Evolutionary conservation across 495 filamentous ascomycete species (phyloP).

Genomic region (Tetracladium marchalianum): DNA sequence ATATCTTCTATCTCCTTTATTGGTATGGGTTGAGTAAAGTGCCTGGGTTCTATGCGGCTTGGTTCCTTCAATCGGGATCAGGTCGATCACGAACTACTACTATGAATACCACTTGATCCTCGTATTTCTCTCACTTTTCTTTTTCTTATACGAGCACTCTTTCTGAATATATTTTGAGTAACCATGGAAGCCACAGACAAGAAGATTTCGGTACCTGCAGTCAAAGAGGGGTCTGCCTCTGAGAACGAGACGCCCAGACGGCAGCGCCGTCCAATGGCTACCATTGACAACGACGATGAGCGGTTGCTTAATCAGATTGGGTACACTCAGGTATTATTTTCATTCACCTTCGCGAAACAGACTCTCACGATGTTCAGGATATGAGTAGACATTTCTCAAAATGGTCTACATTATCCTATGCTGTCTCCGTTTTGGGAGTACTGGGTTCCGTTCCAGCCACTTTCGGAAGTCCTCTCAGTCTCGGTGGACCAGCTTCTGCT

Average conservation of each 20-base stretch:
- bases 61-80: no score
- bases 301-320: constrained; percentile 55
- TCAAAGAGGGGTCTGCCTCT: background rate
- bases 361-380: constrained; percentile 31
- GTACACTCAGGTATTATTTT: constrained; percentile 48
- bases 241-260: background rate
- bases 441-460: constrained; percentile 63
- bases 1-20: no score
- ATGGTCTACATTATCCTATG: constrained; percentile 68
- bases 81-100: no score
- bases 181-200: background rate
- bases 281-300: constrained; percentile 55
- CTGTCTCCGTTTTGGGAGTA: constrained; percentile 62
- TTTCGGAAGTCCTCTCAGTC: constrained; percentile 48
- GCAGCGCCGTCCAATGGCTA: constrained; percentile 27
- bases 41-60: no score
- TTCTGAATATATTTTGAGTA: no score
- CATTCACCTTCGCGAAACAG: background rate
- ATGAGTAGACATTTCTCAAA: constrained; percentile 57
- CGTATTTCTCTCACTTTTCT: no score
- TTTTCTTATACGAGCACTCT: no score
- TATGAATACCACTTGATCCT: no score
- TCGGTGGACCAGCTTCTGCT: constrained; percentile 60
- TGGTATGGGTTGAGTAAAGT: no score
- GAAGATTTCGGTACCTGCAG: background rate